Evolutionary conservation across 169 alveolate species (phyloP), one percentile per base, ranked within the genome.

Genomic region (Eimeria maxima): DNA sequence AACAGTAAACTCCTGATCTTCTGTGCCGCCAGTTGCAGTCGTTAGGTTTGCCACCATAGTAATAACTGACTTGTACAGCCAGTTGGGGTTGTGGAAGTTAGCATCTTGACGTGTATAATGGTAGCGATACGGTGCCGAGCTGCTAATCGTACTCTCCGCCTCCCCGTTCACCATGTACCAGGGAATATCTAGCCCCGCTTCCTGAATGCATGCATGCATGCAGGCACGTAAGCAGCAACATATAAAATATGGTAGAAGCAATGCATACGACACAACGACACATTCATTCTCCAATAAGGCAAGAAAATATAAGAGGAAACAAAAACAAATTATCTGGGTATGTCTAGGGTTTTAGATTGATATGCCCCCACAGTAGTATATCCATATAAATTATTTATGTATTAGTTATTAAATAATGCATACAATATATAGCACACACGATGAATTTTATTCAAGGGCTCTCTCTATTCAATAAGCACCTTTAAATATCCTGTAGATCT

Each of bases 91-190:
- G 84, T 92, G 71, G 45, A 29, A 92, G 84, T 92, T 92, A 44
- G 33, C 65, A 44, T 92, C 91, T 53, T 92, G 81, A 33, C 63
- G 47, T 3, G 84, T 76, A 27, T 92, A 92, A 42, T 92, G 95
- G 50, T 76, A 74, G n/a, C 95, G 90, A 44, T 53, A 50, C 6
- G 91, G 24, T 0, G 91, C 71, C 14, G 95, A 74, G 11, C 80
- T 69, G 71, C 33, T 92, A 33, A 78, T 18, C 65, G 57, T 14
- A 13, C 55, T 55, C 91, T 92, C 95, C 7, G 63, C 92, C 18
- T 92, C 95, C 16, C 95, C 95, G 16, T 74, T 53, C 86, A 84
- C 86, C 90, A 92, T 92, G 24, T 74, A 84, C 95, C 95, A 92
- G 63, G 95, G 95, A 2, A 92, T 27, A 29, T 92, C 69, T 29